Percentiles rank a stretch among this genome's conserved stretches.
phyloP scores from a whole-genome alignment of 345 rosid species.

The Clarkia xantiana region DNA sequence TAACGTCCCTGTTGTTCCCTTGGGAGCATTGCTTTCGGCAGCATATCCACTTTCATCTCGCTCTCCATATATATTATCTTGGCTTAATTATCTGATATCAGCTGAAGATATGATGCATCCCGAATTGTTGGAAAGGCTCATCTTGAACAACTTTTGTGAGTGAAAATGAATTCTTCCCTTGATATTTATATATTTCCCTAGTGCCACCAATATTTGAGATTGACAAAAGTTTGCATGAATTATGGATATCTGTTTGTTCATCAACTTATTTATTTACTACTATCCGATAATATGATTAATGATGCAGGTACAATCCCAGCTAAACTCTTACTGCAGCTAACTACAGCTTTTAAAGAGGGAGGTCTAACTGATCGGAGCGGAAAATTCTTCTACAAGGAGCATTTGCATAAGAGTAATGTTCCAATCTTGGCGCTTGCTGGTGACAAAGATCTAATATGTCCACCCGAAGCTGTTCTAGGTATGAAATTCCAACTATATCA shows the following conservation, averaged over 20 bases:
- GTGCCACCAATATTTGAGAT: no score
- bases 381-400: slow-evolving; percentile 58
- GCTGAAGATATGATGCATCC: slow-evolving; percentile 97
- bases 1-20: slow-evolving; percentile 86
- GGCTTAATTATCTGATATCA: slow-evolving; percentile 79
- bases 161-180: slow-evolving; percentile 6
- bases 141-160: slow-evolving; percentile 89
- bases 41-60: slow-evolving; percentile 72
- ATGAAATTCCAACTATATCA: neutral
- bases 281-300: no score
- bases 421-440: slow-evolving; percentile 92
- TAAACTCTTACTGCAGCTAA: slow-evolving; percentile 80
- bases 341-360: slow-evolving; percentile 74
- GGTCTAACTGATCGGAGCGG: slow-evolving; percentile 77
- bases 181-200: no score
- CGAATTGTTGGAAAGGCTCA: slow-evolving; percentile 73
- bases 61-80: slow-evolving; percentile 73
- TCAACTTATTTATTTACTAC: no score
- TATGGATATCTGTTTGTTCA: no score
- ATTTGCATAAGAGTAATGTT: slow-evolving; percentile 35
- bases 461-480: slow-evolving; percentile 90
- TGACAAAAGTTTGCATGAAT: no score
- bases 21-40: slow-evolving; percentile 72
- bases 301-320: slow-evolving; percentile 78
- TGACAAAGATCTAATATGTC: slow-evolving; percentile 82